Evolutionary conservation across 139 green algal genomes (phyloP).

Genomic region (Tetraselmis striata): DNA sequence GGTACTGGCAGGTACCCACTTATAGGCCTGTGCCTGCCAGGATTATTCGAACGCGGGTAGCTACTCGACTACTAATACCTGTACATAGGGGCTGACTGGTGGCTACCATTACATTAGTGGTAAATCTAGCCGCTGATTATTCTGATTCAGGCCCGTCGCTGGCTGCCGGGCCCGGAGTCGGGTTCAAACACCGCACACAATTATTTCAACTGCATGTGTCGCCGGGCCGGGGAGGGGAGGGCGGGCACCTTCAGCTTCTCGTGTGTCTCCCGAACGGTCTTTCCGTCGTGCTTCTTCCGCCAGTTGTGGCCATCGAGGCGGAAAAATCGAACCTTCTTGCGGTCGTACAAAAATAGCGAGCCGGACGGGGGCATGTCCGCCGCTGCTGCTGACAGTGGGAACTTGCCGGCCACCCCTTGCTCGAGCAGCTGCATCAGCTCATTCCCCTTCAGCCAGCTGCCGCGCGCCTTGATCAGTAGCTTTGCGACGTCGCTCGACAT

Average conservation of each 20-base stretch:
- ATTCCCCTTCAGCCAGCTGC: background rate
- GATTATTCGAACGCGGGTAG: too few relatives aligned
- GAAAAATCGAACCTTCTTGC: slow-evolving; percentile 38
- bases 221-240: too few relatives aligned
- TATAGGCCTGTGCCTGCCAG: too few relatives aligned
- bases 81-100: too few relatives aligned
- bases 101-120: too few relatives aligned
- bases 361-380: slow-evolving; percentile 8
- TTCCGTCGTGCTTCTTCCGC: slow-evolving; percentile 63
- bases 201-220: too few relatives aligned
- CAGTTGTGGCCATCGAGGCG: slow-evolving; percentile 51
- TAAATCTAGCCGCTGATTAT: too few relatives aligned
- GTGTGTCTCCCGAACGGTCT: slow-evolving; percentile 68
- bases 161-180: too few relatives aligned
- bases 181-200: too few relatives aligned
- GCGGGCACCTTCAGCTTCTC: slow-evolving; percentile 67
- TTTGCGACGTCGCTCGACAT: background rate
- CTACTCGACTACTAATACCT: too few relatives aligned
- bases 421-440: background rate
- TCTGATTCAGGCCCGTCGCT: too few relatives aligned
- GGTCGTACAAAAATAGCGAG: slow-evolving; percentile 46
- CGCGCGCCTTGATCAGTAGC: background rate
- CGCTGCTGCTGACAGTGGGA: background rate
- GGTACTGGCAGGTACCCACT: too few relatives aligned
- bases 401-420: background rate